These are phyloP conservation scores for Penicillium argentinense DNA, from an alignment of 495 filamentous ascomycete genomes.

Conservation along the genomic window DNA sequence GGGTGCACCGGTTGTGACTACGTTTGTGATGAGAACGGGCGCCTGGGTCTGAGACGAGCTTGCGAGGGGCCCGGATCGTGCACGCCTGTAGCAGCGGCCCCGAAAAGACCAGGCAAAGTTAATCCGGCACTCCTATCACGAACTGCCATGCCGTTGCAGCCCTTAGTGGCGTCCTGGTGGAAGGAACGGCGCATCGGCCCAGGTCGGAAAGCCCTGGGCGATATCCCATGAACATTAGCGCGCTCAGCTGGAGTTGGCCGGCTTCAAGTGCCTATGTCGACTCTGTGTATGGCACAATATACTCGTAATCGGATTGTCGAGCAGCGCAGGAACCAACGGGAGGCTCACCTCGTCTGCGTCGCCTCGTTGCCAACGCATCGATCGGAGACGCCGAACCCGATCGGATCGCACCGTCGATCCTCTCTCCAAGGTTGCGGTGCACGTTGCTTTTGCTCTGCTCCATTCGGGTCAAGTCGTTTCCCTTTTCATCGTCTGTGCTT, in stretches of 20 bases:
- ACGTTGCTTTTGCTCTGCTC: not conserved
- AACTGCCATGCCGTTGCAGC: not conserved
- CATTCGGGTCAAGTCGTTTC: not conserved
- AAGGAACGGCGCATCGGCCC: not conserved
- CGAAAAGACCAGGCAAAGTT: conserved; percentile 13
- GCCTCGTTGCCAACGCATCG: conserved; percentile 29
- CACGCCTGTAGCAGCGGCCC: conserved; percentile 13
- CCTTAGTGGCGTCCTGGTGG: not conserved
- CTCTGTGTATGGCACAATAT: not conserved
- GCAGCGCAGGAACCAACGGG: not conserved
- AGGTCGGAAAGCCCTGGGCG: not conserved
- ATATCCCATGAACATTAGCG: not conserved
- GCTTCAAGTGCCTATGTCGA: not conserved
- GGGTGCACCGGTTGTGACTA: conserved; percentile 20
- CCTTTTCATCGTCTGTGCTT: not conserved
- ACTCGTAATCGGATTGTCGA: not conserved
- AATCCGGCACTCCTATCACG: conserved; percentile 13
- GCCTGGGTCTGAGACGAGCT: conserved; percentile 13
- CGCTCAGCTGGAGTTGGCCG: not conserved
- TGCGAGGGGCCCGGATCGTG: conserved; percentile 16
- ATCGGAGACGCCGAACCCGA: conserved; percentile 30
- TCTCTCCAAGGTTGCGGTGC: conserved; percentile 1
- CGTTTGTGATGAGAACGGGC: conserved; percentile 22
- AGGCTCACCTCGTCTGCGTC: conserved; percentile 18
- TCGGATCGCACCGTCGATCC: conserved; percentile 23